These are phyloP conservation scores for Sungouiella thailandica DNA, from an alignment of 805 yeast genomes.

Conservation along the genomic window DNA sequence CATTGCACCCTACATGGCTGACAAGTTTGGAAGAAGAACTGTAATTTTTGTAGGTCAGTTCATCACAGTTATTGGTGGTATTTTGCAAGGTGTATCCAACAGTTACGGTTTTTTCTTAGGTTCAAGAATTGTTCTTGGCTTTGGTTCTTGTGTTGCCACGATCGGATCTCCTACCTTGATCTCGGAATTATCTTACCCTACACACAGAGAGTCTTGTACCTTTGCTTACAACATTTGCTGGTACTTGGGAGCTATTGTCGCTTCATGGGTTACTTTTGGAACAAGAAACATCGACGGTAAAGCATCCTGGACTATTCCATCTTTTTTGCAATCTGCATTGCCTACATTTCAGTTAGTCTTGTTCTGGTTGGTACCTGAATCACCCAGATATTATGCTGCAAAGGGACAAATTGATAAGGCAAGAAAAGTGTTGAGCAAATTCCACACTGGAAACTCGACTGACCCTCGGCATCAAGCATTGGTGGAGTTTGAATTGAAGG, in stretches of 20 bases:
- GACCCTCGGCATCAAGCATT: constrained; percentile 12
- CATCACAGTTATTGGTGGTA: constrained; percentile 24
- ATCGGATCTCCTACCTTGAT: constrained; percentile 46
- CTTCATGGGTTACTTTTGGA: constrained; percentile 48
- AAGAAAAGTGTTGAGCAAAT: constrained; percentile 28
- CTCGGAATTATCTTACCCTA: constrained; percentile 45
- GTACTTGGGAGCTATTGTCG: constrained; percentile 47
- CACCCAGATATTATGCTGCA: constrained; percentile 41
- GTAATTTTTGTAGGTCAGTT: constrained; percentile 20
- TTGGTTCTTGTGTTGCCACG: constrained; percentile 37
- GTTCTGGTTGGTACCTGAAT: constrained; percentile 35
- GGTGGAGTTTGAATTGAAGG: constrained; percentile 15
- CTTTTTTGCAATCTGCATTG: constrained; percentile 42
- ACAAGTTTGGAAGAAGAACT: constrained; percentile 36
- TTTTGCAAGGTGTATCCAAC: constrained; percentile 28
- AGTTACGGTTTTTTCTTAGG: constrained; percentile 30
- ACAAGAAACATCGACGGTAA: constrained; percentile 20
- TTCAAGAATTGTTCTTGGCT: constrained; percentile 43
- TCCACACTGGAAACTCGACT: constrained; percentile 34
- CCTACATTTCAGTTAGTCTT: constrained; percentile 35
- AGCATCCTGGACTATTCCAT: constrained; percentile 47
- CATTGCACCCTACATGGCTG: constrained; percentile 14
- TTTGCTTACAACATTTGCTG: constrained; percentile 44
- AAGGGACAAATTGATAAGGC: constrained; percentile 41
- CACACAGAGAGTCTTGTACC: constrained; percentile 17